Conservation (phyloP, 352 stramenopile genomes). For the Phytophthora aleatoria region DNA sequence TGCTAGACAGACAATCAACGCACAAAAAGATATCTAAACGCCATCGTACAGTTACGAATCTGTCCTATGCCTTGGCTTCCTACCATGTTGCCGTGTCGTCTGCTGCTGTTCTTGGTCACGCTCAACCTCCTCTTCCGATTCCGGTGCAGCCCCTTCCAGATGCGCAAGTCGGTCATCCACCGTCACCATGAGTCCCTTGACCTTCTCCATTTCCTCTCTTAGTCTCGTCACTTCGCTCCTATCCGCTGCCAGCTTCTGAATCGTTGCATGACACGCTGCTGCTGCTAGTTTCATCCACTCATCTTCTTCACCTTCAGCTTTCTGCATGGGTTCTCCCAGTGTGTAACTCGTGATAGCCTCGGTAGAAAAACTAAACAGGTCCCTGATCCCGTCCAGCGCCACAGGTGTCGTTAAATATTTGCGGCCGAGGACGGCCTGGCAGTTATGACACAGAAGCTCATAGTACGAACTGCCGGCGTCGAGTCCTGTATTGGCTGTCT, state of each 20-base stretch:
- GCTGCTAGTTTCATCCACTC: slow-evolving; percentile 33
- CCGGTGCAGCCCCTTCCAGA: slow-evolving; percentile 53
- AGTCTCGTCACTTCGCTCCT: slow-evolving; percentile 55
- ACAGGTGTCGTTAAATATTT: slow-evolving; percentile 78
- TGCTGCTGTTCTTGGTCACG: slow-evolving; percentile 26
- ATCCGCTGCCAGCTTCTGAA: slow-evolving; percentile 54
- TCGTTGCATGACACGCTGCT: slow-evolving; percentile 33
- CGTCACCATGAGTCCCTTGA: slow-evolving; percentile 75
- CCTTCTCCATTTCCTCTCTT: slow-evolving; percentile 75
- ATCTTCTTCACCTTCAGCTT: slow-evolving; percentile 7
- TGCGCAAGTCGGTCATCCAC: slow-evolving; percentile 73
- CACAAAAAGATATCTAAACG: too few relatives aligned
- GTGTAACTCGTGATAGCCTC: slow-evolving; percentile 79
- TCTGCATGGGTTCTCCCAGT: slow-evolving; percentile 66
- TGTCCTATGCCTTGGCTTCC: slow-evolving; percentile 20
- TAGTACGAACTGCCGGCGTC: slow-evolving; percentile 76
- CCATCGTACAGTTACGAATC: too few relatives aligned
- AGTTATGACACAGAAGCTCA: slow-evolving; percentile 82
- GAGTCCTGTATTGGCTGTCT: slow-evolving; percentile 53
- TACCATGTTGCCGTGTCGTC: slow-evolving; percentile 4
- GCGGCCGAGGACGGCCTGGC: slow-evolving; percentile 75
- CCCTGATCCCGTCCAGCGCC: slow-evolving; percentile 63
- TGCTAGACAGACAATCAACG: too few relatives aligned
- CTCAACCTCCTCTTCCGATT: slow-evolving; percentile 45
- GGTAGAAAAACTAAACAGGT: slow-evolving; percentile 76